Conservation (phyloP, 1,139 yeast species). For the Magnusiomyces tetraspermus region DNA sequence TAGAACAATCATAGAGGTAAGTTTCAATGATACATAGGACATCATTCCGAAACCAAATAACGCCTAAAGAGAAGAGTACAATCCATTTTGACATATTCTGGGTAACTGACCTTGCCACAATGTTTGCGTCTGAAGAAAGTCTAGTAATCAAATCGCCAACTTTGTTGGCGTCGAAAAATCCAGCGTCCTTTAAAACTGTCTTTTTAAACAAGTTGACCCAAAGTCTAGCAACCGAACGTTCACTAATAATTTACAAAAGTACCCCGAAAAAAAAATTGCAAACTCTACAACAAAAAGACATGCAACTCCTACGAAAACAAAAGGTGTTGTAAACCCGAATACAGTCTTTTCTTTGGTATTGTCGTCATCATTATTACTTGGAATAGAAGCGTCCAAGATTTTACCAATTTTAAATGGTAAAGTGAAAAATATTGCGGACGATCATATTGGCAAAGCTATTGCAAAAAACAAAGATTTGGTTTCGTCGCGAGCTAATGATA, state of each 20-base stretch:
- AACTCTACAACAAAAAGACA: constrained; percentile 55
- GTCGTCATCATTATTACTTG: constrained; percentile 24
- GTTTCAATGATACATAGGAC: constrained; percentile 74
- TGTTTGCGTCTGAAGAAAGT: constrained; percentile 79
- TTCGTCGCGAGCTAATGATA: constrained; percentile 44
- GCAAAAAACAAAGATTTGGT: constrained; percentile 47
- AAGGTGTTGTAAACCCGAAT: constrained; percentile 41
- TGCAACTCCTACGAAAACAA: constrained; percentile 42
- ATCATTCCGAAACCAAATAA: constrained; percentile 77
- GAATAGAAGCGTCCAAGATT: constrained; percentile 51
- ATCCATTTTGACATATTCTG: constrained; percentile 88
- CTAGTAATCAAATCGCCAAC: constrained; percentile 91
- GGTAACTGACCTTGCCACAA: constrained; percentile 78
- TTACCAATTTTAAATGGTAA: constrained; percentile 76
- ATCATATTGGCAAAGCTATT: constrained; percentile 44
- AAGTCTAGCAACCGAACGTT: constrained; percentile 72
- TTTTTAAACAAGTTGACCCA: constrained; percentile 68
- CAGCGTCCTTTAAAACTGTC: constrained; percentile 78
- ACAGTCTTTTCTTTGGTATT: constrained; percentile 31
- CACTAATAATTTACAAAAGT: constrained; percentile 68
- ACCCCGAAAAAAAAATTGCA: constrained; percentile 78
- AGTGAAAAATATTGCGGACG: constrained; percentile 59
- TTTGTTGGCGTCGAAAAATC: constrained; percentile 83
- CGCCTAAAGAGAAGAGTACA: constrained; percentile 71
- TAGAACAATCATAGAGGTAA: constrained; percentile 65